Evolutionary conservation across 371 early-diverging fungal genomes (phyloP).

Genomic region (Mucor lusitanicus): DNA sequence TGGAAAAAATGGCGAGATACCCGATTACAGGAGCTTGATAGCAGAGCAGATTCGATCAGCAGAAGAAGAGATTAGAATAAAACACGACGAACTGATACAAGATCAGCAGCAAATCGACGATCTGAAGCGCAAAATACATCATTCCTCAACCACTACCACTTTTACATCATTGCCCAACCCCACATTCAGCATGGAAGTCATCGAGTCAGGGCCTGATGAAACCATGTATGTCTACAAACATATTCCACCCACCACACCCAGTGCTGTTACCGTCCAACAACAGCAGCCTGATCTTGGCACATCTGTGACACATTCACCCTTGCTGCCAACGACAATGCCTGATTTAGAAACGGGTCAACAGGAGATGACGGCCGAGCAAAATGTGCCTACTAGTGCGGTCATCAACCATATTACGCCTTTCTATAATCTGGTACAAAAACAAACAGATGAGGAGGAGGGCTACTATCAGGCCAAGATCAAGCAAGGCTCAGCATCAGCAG

Average conservation of each 20-base stretch:
- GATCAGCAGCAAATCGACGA: not conserved
- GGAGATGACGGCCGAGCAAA: not conserved
- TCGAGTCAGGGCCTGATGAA: not conserved
- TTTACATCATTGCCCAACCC: not conserved
- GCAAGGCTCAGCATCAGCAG: not conserved
- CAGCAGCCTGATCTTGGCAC: not conserved
- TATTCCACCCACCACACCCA: not conserved
- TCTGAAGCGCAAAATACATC: constrained; percentile 1
- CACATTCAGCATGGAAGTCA: not conserved
- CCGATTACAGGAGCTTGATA: not conserved
- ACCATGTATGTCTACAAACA: not conserved
- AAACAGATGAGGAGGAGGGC: not conserved
- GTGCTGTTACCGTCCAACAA: not conserved
- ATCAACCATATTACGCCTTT: not conserved
- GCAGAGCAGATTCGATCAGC: not conserved
- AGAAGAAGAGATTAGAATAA: not conserved
- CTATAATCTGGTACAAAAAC: not conserved
- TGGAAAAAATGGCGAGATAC: not conserved
- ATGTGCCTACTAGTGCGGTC: not conserved
- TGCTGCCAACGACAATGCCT: not conserved
- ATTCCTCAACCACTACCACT: not conserved
- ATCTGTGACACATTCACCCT: not conserved
- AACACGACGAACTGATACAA: not conserved
- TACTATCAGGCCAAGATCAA: not conserved
- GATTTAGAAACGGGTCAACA: not conserved